Percentiles rank a stretch among this genome's conserved stretches.
Evolutionary conservation across 108 stramenopile species (phyloP).

Genomic region (Fragilariopsis cylindrus): DNA sequence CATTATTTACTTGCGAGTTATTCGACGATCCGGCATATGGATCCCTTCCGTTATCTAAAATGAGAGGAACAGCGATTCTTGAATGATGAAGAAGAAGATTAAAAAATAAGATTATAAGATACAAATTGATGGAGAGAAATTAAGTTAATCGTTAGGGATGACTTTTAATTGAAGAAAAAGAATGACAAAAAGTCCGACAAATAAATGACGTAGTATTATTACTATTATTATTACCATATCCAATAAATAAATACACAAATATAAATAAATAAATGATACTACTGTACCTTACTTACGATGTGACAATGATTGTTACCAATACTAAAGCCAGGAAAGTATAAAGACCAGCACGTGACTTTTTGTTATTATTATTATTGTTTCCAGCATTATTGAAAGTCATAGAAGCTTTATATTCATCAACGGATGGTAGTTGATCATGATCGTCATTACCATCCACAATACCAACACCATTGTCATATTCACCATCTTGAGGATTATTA

Average conservation of each 20-base stretch:
- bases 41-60: not conserved
- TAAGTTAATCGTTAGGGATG: not conserved
- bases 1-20: too few relatives aligned
- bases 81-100: not conserved
- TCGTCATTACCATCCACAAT: not conserved
- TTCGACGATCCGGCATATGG: too few relatives aligned
- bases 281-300: constrained; percentile 5
- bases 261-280: not conserved
- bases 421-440: constrained; percentile 31
- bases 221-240: not conserved
- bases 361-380: not conserved
- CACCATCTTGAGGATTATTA: constrained; percentile 10
- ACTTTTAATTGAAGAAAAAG: not conserved
- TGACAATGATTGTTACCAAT: not conserved
- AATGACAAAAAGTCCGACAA: not conserved
- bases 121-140: not conserved
- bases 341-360: constrained; percentile 14
- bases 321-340: constrained; percentile 8
- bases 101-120: not conserved
- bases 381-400: constrained; percentile 1
- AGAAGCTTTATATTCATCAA: constrained; percentile 17
- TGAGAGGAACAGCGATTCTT: constrained; percentile 11
- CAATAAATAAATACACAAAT: not conserved
- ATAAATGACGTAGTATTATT: not conserved
- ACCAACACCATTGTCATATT: constrained; percentile 3